Base-by-base conservation (phyloP, 2,329 filamentous ascomycete genomes). In the Aspergillus ustus region DNA sequence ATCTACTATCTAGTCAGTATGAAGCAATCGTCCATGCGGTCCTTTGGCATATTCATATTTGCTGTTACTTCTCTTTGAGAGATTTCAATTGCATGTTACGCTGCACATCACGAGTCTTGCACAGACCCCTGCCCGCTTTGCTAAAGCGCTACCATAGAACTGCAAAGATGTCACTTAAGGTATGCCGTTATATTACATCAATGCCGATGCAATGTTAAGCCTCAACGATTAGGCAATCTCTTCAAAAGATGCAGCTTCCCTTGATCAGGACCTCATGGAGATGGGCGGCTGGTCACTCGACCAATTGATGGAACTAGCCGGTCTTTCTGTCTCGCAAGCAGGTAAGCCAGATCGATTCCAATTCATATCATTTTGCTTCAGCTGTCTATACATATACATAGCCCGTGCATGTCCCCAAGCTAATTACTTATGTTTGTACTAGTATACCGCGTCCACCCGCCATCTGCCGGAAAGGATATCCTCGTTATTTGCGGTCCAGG, bases 291-390 rank as follows among this genome's bases (percentile, higher is more conserved):
- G 97, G 79, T 96, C 92, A 11, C 86, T 99, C 59, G 95, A 98
- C 74, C 95, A 99, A 78, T 83, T 99, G 52, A 98, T 99, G 95
- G 95, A 98, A 75, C 82, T 99, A 7, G 95, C 95, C 48, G 95
- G 95, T 0, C 84, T 99, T 0, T 93, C 93, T 1, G 93, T 98
- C 28, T 94, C 94, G 13, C 93, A 98, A 82, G 93, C 91, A 54
- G 88, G 92, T 93, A 74, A 61, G 19, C 37, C 13, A 37, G 25
- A 17, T 34, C 11, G 11, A 50, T 8, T 37, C 3, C 29, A 22
- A 20, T 3, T 13, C 4, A 46, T 46, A 13, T 13, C 20, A 49
- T 5, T 25, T 25, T 29, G 28, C 11, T 28, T 28, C 20, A 28
- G 25, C 22, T 17, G n/a, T 11, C 34, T 25, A 13, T 29, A 7